Evolutionary conservation across 1,284 basidiomycete genomes (phyloP), one percentile per base, ranked within the genome.

Genomic region (Ustilago esculenta): DNA sequence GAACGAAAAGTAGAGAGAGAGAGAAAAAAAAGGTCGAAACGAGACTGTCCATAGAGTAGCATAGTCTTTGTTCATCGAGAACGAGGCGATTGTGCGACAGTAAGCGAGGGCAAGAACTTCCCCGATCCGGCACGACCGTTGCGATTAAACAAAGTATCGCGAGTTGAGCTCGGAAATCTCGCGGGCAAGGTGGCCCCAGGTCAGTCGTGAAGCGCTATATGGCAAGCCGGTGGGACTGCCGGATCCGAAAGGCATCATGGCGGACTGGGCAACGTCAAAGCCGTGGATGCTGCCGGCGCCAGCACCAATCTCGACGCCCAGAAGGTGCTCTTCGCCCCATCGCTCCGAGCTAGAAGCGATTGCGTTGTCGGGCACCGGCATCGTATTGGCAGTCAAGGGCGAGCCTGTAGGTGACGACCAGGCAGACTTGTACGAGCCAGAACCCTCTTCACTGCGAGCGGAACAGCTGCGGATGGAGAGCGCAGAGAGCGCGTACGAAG

Each of bases 151-250:
- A 48, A 66, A 72, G 60, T 77, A 79, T 5, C 75, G 74, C 35
- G 57, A 59, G 50, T 80, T 80, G 53, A 80, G 72, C 17, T 61
- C 64, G 29, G 75, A 63, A 45, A 80, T 73, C 58, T 78, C 69
- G 40, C 71, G 68, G 24, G 63, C 64, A 11, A 80, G 44, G 44
- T 57, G 65, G 27, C 75, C 73, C 74, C 77, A 79, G 12, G 70
- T 73, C 17, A 76, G 40, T 20, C 71, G 60, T 15, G 72, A 44
- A 5, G 65, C 61, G 23, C 37, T 54, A 41, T 60, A 68, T 1
- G 73, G 64, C 33, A 75, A 23, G 7, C 66, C 65, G 14, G 60
- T 56, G 2, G 66, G 61, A 35, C 73, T 73, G 48, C 75, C 72
- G 34, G 70, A 71, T 15, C 68, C 71, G 23, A 73, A 73, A 5